Percentiles rank a stretch among this genome's conserved stretches.
Evolutionary conservation across 495 filamentous ascomycete genomes (phyloP).

Genomic region (Penicillium macrosclerotiorum): DNA sequence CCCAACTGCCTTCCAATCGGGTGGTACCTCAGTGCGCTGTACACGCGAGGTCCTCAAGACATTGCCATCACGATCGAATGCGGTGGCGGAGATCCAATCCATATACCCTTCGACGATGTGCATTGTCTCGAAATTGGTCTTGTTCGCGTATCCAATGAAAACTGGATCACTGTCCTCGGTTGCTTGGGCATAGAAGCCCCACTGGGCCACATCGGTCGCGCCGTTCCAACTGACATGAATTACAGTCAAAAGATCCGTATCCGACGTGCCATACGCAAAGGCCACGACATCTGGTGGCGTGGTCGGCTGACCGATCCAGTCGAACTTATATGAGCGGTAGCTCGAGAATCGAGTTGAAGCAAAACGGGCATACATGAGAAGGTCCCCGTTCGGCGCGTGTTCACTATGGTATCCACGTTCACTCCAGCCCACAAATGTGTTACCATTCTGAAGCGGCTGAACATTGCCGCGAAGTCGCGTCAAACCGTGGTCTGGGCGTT

Average conservation of each 20-base stretch:
- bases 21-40: slow-evolving; percentile 14
- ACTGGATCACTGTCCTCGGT: slow-evolving; percentile 10
- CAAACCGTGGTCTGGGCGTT: slow-evolving; percentile 38
- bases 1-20: no score
- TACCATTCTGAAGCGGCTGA: slow-evolving; percentile 50
- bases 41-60: slow-evolving; percentile 13
- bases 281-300: slow-evolving; percentile 21
- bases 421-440: slow-evolving; percentile 55
- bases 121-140: slow-evolving; percentile 30
- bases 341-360: slow-evolving; percentile 20
- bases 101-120: slow-evolving; percentile 27
- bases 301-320: slow-evolving; percentile 28
- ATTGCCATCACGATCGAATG: slow-evolving; percentile 16
- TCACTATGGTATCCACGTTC: slow-evolving; percentile 49
- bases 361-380: slow-evolving; percentile 37
- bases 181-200: slow-evolving; percentile 34
- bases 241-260: slow-evolving; percentile 21
- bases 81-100: slow-evolving; percentile 49
- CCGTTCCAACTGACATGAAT: slow-evolving; percentile 47
- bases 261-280: slow-evolving; percentile 26
- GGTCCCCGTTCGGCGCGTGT: slow-evolving; percentile 46
- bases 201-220: slow-evolving; percentile 38
- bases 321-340: slow-evolving; percentile 34
- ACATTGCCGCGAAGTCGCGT: slow-evolving; percentile 55
- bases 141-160: slow-evolving; percentile 18